A percentile compares a stretch with the other conserved stretches of the same genome.
Conservation (phyloP, 768 basidiomycete genomes). For the Rhizopogon rudus region DNA sequence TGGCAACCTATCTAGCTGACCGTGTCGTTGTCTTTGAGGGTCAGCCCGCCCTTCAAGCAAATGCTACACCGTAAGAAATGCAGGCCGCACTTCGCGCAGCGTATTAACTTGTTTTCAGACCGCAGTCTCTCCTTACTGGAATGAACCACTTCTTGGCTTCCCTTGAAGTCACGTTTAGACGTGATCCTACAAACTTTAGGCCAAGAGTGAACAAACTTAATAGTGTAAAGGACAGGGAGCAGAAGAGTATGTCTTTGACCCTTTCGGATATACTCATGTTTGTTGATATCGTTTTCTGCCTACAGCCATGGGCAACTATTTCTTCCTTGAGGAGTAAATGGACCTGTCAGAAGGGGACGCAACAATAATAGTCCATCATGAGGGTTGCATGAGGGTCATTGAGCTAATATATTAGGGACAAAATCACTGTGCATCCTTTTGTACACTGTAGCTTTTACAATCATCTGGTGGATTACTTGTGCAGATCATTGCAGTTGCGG, state of each 20-base stretch:
- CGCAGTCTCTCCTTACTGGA: slow-evolving; percentile 89
- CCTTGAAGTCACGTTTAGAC: slow-evolving; percentile 95
- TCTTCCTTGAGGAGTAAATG: slow-evolving; percentile 82
- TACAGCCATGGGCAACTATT: slow-evolving; percentile 78
- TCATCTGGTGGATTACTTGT: background rate
- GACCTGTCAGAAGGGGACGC: background rate
- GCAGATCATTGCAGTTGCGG: background rate
- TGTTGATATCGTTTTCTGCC: slow-evolving; percentile 6
- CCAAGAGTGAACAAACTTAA: slow-evolving; percentile 84
- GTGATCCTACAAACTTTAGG: slow-evolving; percentile 93
- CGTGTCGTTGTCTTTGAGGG: slow-evolving; percentile 93
- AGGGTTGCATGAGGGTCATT: background rate
- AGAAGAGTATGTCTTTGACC: slow-evolving; percentile 54
- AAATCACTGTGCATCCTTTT: background rate
- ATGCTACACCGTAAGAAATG: slow-evolving; percentile 76
- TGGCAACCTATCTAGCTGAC: slow-evolving; percentile 99
- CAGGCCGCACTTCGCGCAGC: background rate
- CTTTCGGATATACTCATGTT: background rate
- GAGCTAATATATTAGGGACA: background rate
- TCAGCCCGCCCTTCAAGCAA: slow-evolving; percentile 80
- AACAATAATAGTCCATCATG: background rate
- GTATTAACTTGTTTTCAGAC: slow-evolving; percentile 40
- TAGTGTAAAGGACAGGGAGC: slow-evolving; percentile 85
- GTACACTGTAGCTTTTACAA: background rate
- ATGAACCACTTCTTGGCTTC: slow-evolving; percentile 98